These are phyloP conservation scores for Thermochaetoides thermophila DNA, from an alignment of 495 filamentous ascomycete species.

Conservation along the genomic window DNA sequence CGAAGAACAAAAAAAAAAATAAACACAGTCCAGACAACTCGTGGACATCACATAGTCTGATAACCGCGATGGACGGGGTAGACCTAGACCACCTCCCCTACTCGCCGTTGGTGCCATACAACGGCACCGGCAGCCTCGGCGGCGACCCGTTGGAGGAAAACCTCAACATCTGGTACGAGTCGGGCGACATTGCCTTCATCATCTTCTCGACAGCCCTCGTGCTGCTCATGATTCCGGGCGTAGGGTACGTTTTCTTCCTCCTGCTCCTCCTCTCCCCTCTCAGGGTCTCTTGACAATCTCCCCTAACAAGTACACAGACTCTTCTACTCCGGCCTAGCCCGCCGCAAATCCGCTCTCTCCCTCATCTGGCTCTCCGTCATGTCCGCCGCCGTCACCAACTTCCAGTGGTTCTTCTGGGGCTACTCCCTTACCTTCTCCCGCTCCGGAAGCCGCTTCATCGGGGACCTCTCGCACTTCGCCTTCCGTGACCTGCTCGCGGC, in stretches of 20 bases:
- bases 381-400: conserved; percentile 76
- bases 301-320: no score
- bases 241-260: no score
- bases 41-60: no score
- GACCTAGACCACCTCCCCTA: conserved; percentile 33
- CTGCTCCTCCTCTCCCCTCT: no score
- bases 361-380: conserved; percentile 96
- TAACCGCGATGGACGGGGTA: conserved; percentile 20
- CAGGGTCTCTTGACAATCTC: no score
- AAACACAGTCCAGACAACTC: no score
- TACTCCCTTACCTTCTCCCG: conserved; percentile 91
- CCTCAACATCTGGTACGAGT: conserved; percentile 74
- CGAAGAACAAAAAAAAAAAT: no score
- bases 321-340: conserved; percentile 97
- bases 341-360: conserved; percentile 86
- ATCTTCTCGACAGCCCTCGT: conserved; percentile 74
- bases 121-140: conserved; percentile 50
- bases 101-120: conserved; percentile 43
- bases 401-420: conserved; percentile 99
- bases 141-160: conserved; percentile 58
- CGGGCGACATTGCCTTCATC: conserved; percentile 22
- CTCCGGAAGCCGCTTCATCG: conserved; percentile 67
- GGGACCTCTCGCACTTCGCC: conserved; percentile 73
- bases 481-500: conserved; percentile 65
- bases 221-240: conserved; percentile 94